phyloP scores from a whole-genome alignment of 2,329 filamentous ascomycete genomes.

The Daldinia sp. region DNA sequence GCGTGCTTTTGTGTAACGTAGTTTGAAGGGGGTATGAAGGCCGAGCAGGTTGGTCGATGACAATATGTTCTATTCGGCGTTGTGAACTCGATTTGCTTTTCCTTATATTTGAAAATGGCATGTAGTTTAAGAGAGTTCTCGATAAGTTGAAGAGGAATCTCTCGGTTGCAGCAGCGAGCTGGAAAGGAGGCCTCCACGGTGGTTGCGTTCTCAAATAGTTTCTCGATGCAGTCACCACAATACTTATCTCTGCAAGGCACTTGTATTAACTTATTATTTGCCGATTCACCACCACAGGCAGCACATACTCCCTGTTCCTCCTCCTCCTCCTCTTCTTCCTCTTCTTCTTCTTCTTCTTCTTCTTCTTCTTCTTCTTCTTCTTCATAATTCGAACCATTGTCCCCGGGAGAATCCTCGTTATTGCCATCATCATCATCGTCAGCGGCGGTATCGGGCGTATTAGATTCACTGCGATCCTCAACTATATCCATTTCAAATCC shows the following conservation, averaged over 20 bases:
- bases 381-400: too few species aligned
- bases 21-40: constrained; percentile 53
- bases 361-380: too few species aligned
- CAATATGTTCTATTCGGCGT: constrained; percentile 62
- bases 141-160: not conserved
- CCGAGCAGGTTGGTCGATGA: constrained; percentile 51
- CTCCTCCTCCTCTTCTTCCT: too few species aligned
- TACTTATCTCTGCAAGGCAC: constrained; percentile 56
- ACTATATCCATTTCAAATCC: not conserved
- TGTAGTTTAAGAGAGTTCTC: too few species aligned
- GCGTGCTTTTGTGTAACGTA: constrained; percentile 49
- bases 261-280: constrained; percentile 12
- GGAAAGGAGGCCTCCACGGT: constrained; percentile 63
- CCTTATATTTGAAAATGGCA: constrained; percentile 15
- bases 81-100: constrained; percentile 59
- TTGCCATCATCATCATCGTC: too few species aligned
- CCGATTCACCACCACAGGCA: not conserved
- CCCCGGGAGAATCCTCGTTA: too few species aligned
- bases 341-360: too few species aligned
- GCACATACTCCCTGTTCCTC: too few species aligned
- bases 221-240: constrained; percentile 57
- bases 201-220: constrained; percentile 55
- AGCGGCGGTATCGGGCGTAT: not conserved
- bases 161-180: not conserved
- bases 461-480: not conserved